Conservation (phyloP, 1,284 basidiomycete genomes). For the Pseudomicrostroma phylloplanum region DNA sequence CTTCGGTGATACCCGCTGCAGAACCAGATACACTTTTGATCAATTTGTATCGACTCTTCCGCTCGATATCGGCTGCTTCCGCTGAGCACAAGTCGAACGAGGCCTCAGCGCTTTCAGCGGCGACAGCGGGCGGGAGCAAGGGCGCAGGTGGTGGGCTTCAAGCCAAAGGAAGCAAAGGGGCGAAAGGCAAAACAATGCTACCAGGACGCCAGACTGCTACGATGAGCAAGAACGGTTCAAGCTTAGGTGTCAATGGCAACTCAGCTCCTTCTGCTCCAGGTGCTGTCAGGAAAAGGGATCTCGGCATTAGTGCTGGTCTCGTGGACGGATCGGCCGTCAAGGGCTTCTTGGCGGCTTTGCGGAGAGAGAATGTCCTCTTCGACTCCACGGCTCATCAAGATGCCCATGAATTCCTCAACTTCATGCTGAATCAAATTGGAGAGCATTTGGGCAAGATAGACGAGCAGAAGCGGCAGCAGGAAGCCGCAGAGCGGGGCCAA, state of each 20-base stretch:
- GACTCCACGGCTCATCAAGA: constrained; percentile 61
- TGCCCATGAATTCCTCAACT: constrained; percentile 94
- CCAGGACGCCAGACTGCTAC: constrained; percentile 13
- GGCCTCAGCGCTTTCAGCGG: background rate
- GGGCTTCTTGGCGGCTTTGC: constrained; percentile 33
- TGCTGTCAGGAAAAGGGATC: background rate
- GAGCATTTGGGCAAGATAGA: constrained; percentile 72
- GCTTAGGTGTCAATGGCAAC: constrained; percentile 68
- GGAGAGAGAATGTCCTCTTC: constrained; percentile 42
- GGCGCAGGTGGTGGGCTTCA: background rate
- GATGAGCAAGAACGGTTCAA: constrained; percentile 5
- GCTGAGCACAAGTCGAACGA: background rate
- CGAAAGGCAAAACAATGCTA: background rate
- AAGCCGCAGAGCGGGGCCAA: background rate
- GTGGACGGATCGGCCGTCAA: constrained; percentile 31
- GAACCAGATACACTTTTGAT: constrained; percentile 1
- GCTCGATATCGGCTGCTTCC: background rate
- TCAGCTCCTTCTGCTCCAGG: constrained; percentile 56
- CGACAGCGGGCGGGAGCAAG: background rate
- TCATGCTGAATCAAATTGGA: constrained; percentile 81
- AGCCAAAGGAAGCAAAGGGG: background rate
- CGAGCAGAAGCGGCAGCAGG: background rate
- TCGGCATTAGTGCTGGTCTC: constrained; percentile 7
- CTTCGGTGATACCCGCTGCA: background rate
- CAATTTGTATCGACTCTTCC: background rate